Conservation (phyloP, 805 yeast genomes). For the Lachancea mirantina region DNA sequence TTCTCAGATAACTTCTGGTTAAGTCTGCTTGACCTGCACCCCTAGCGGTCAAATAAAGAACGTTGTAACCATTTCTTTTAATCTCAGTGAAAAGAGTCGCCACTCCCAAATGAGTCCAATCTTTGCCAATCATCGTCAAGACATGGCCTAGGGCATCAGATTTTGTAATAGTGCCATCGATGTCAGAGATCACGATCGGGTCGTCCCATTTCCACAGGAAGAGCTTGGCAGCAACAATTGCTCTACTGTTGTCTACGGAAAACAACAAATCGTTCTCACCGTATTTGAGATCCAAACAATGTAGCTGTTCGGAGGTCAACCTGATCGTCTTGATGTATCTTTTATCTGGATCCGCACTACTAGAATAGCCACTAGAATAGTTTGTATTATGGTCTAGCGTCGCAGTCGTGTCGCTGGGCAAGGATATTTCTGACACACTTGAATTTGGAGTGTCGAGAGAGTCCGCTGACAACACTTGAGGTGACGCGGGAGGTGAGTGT, state of each 20-base stretch:
- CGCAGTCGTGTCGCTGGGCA: conserved; percentile 5
- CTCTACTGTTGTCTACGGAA: conserved; percentile 75
- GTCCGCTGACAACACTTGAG: conserved; percentile 14
- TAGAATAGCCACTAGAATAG: not conserved
- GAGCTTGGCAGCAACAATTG: conserved; percentile 64
- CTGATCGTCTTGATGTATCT: conserved; percentile 80
- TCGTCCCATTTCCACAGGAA: conserved; percentile 77
- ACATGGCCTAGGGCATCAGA: conserved; percentile 98
- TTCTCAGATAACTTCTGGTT: conserved; percentile 74
- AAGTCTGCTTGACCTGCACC: conserved; percentile 93
- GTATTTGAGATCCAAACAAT: conserved; percentile 58
- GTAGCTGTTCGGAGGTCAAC: conserved; percentile 83
- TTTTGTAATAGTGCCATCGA: conserved; percentile 96
- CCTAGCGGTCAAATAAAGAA: conserved; percentile 88
- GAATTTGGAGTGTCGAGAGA: conserved; percentile 13
- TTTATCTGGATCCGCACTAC: conserved; percentile 5
- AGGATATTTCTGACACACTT: conserved; percentile 4
- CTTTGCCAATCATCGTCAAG: conserved; percentile 85
- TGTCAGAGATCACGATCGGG: conserved; percentile 93
- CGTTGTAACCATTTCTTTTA: conserved; percentile 78
- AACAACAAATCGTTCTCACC: conserved; percentile 79
- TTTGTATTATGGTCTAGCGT: conserved; percentile 1
- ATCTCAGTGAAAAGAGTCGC: conserved; percentile 89
- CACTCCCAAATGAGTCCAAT: conserved; percentile 97
- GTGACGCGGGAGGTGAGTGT: conserved; percentile 20